Evolutionary conservation across 768 basidiomycete species (phyloP).

Genomic region (Kwoniella mangroviensis): DNA sequence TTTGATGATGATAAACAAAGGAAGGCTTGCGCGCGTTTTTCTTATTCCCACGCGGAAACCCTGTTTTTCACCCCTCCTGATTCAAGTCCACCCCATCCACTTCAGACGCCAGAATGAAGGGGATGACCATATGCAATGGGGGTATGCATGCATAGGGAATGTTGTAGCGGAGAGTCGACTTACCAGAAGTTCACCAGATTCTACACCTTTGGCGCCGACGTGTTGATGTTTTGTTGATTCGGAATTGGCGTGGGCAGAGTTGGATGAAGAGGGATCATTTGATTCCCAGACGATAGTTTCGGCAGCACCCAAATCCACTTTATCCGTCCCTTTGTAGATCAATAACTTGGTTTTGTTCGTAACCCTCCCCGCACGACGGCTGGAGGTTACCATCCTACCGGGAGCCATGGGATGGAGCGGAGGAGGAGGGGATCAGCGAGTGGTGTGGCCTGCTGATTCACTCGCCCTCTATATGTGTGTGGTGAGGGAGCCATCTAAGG

Average conservation of each 20-base stretch:
- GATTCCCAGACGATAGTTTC: constrained; percentile 50
- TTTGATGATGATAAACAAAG: constrained; percentile 9
- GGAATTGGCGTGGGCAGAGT: constrained; percentile 11
- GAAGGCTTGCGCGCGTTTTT: constrained; percentile 10
- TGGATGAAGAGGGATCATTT: constrained; percentile 19
- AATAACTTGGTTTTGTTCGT: constrained; percentile 53
- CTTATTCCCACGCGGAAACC: constrained; percentile 16
- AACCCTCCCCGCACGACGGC: constrained; percentile 48
- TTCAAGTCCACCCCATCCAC: constrained; percentile 10
- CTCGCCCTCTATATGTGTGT: constrained; percentile 22
- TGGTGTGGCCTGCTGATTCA: constrained; percentile 13
- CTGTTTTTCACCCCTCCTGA: neutral
- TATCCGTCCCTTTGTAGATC: constrained; percentile 47
- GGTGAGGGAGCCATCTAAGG: neutral
- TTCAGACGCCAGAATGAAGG: constrained; percentile 5
- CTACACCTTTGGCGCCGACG: constrained; percentile 52
- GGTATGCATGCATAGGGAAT: constrained; percentile 39
- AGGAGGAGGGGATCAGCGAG: constrained; percentile 7
- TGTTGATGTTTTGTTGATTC: constrained; percentile 48
- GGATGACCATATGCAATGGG: constrained; percentile 9
- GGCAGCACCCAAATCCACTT: constrained; percentile 42
- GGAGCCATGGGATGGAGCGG: constrained; percentile 26
- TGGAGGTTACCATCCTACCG: constrained; percentile 46
- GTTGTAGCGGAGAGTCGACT: constrained; percentile 41
- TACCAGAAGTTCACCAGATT: constrained; percentile 49